Evolutionary conservation across 2,329 filamentous ascomycete genomes (phyloP), one percentile per base, ranked within the genome.

Genomic region (Arthrobotrys iridis): DNA sequence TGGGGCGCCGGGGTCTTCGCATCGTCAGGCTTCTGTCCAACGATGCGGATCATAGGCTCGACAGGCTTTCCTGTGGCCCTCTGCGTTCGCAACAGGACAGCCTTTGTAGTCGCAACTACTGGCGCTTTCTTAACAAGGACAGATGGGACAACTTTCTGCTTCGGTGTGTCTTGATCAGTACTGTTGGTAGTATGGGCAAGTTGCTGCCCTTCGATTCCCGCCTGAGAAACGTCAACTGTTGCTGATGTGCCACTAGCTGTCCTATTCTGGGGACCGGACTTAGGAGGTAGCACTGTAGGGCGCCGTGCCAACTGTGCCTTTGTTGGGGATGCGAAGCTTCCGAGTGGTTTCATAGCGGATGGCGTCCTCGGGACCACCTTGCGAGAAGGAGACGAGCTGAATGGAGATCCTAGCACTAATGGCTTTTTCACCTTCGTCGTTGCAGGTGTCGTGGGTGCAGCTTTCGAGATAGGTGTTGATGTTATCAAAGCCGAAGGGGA

Each of bases 291-390:
- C 24, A 35, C 30, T 11, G 55, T 37, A 8, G 66, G 58, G 7
- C 37, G 26, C 5, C 66, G 58, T 0, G 66, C 66, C n/a, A 71
- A 15, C 18, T 71, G 66, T 4, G 66, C 57, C 50, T 71, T 71
- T 10, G 66, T 71, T 6, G 66, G 66, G 4, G 66, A 58, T 33
- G 66, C 66, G 11, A 71, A 71, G 15, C 66, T 71, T 10, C 58
- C 58, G 7, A 71, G 40, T 1, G 66, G 41, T 15, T 33, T 20
- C 5, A 28, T 33, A 22, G 41, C 26, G 13, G 48, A 40, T 2
- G 58, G 26, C 3, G 43, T 18, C 11, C 46, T 45, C 2, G 46
- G 45, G 22, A 24, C 60, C 7, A 41, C 28, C 22, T 71, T 71
- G n/a, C 55, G 28, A 8, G 58, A 46, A 4, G 65, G 20, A 10